A percentile compares a stretch with the other conserved stretches of the same genome.
Evolutionary conservation across 305 asterid genomes (phyloP).

Genomic region (Lippia alba): DNA sequence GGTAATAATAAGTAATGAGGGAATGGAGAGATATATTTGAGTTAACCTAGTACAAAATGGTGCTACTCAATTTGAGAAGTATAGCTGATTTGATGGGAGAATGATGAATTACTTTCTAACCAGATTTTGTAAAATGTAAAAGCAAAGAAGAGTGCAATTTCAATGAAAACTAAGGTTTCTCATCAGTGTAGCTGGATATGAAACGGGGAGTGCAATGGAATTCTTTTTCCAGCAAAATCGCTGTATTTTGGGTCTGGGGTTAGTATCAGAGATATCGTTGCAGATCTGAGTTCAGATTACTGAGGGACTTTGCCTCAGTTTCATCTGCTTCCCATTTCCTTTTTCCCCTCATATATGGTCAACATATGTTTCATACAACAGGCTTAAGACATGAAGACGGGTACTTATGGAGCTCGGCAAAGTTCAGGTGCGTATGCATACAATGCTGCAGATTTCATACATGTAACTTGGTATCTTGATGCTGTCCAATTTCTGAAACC

Average conservation of each 20-base stretch:
- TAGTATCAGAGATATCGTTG: not conserved
- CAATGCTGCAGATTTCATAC: too few species aligned
- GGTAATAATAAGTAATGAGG: too few species aligned
- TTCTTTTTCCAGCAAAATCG: not conserved
- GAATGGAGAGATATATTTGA: not conserved
- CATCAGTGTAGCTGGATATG: too few species aligned
- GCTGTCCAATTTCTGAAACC: not conserved
- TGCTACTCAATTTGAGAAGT: not conserved
- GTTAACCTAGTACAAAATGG: not conserved
- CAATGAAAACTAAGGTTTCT: too few species aligned
- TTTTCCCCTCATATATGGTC: too few species aligned
- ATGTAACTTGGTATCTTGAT: too few species aligned
- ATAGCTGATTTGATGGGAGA: not conserved
- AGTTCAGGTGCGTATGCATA: too few species aligned
- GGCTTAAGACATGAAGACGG: too few species aligned
- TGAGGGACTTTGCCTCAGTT: slow-evolving; percentile 7
- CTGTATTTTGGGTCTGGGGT: not conserved
- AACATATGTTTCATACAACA: too few species aligned
- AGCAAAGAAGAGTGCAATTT: not conserved
- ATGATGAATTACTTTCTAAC: not conserved
- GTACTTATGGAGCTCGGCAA: too few species aligned
- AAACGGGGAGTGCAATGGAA: too few species aligned
- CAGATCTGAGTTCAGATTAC: not conserved
- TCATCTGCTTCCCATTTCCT: too few species aligned
- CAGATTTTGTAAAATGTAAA: not conserved